Base-by-base conservation (phyloP, 805 yeast species). In the Lachancea nothofagi region DNA sequence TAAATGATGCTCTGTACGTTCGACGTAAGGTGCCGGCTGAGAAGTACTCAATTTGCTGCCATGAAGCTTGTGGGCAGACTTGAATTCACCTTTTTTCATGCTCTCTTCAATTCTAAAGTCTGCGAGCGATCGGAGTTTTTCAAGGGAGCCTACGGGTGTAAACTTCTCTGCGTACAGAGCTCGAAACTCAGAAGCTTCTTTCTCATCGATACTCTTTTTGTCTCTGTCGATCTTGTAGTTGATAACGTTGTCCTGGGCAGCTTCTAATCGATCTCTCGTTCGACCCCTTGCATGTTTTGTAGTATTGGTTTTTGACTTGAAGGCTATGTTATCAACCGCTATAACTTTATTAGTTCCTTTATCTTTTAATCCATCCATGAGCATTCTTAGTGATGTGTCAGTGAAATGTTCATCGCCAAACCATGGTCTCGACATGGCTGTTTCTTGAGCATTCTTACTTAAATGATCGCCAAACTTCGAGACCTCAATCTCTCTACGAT, bases 91-190 rank as follows among this genome's bases (percentile, higher is more conserved):
- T 3, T 80, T 70, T 18, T 70, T 65, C 49, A 76, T 72, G 26
- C 93, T 84, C 14, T 85, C 88, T 50, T 79, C 86, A 20, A 88
- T 85, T 35, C 77, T 67, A 26, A 79, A 77, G 50, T 83, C 86
- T 0, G 96, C 96, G 36, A 86, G 50, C 0, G 87, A 74, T 32
- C 71, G 74, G 20, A 83, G 74, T 42, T 62, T 64, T 36, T 64
- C 67, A 31, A 61, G 60, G 0, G 67, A 62, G 0, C 66, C 66
- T 24, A 62, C 54, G 0, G 68, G 68, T 3, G 66, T 62, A 45
- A 84, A 68, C 40, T 78, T 63, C 54, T 83, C 93, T 27, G 71
- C 72, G 53, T 83, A 83, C 49, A 77, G 51, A 36, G 78, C 78
- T 29, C 68, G 61, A 57, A 82, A 82, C 8, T 67, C 55, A 0